phyloP scores from a whole-genome alignment of 495 filamentous ascomycete genomes.

The Xylaria grammica region DNA sequence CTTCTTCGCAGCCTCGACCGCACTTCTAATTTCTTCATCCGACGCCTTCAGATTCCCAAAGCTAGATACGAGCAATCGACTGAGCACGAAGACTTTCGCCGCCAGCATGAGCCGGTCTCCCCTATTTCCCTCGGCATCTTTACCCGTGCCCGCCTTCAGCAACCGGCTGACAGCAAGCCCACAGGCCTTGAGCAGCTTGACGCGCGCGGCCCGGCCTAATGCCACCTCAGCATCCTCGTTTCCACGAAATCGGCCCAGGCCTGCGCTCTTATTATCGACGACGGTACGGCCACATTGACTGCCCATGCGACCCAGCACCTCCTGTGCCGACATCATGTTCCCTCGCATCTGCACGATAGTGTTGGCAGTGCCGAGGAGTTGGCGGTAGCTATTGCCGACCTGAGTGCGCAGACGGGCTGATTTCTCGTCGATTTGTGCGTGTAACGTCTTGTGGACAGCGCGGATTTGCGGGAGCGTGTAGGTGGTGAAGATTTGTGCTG shows the following conservation, averaged over 20 bases:
- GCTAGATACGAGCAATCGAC: slow-evolving; percentile 70
- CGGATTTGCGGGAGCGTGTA: slow-evolving; percentile 69
- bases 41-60: slow-evolving; percentile 44
- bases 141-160: slow-evolving; percentile 42
- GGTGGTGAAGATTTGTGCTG: slow-evolving; percentile 78
- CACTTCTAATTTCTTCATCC: slow-evolving; percentile 43
- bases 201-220: slow-evolving; percentile 38
- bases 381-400: slow-evolving; percentile 92
- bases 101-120: slow-evolving; percentile 67
- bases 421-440: slow-evolving; percentile 71
- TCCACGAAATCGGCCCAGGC: slow-evolving; percentile 60
- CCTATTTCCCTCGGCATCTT: slow-evolving; percentile 28
- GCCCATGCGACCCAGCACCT: slow-evolving; percentile 71
- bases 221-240: slow-evolving; percentile 23
- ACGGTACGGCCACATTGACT: slow-evolving; percentile 75
- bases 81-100: slow-evolving; percentile 82
- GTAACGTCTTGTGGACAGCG: slow-evolving; percentile 60
- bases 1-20: slow-evolving; percentile 66
- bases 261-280: slow-evolving; percentile 69
- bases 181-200: slow-evolving; percentile 48
- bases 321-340: slow-evolving; percentile 76
- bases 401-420: slow-evolving; percentile 86
- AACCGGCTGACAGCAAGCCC: slow-evolving; percentile 53
- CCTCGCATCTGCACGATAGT: slow-evolving; percentile 86
- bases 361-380: slow-evolving; percentile 90